phyloP scores from a whole-genome alignment of 352 stramenopile genomes.

The Phytophthora palmivora region DNA sequence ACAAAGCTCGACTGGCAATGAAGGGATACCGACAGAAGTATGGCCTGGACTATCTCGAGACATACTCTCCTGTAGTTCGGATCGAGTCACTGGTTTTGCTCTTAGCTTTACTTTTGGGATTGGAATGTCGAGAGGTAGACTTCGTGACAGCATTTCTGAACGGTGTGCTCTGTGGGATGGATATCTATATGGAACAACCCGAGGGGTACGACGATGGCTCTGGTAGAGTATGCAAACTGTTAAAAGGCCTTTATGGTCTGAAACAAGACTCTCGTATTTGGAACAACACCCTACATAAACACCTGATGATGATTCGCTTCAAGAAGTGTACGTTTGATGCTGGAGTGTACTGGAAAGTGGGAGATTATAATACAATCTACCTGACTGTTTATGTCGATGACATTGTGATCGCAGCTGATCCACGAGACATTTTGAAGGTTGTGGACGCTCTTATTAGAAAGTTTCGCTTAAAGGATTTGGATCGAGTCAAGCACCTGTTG shows the following conservation, averaged over 20 bases:
- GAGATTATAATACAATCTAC: not conserved
- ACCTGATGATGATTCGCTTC: not conserved
- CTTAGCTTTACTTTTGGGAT: no score
- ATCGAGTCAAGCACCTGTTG: no score
- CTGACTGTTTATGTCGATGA: conserved; percentile 7
- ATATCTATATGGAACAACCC: no score
- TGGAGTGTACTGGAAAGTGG: not conserved
- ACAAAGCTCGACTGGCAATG: conserved; percentile 1
- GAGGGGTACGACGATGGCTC: conserved; percentile 1
- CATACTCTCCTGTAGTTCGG: no score
- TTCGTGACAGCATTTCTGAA: no score
- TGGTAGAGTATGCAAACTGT: not conserved
- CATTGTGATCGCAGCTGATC: not conserved
- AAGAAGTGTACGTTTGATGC: not conserved
- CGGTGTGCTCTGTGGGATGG: no score
- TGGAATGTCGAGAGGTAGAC: no score
- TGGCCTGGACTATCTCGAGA: not conserved
- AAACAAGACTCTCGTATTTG: no score
- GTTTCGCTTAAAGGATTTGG: conserved; percentile 15
- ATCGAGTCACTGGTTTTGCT: no score
- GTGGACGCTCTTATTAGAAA: not conserved
- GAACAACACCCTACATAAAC: not conserved
- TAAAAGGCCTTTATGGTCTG: not conserved
- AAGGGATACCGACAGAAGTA: conserved; percentile 8
- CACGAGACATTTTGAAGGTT: not conserved